A percentile compares a stretch with the other conserved stretches of the same genome.
Conservation (phyloP, 1,139 yeast species). For the Suhomyces guaymorum region DNA sequence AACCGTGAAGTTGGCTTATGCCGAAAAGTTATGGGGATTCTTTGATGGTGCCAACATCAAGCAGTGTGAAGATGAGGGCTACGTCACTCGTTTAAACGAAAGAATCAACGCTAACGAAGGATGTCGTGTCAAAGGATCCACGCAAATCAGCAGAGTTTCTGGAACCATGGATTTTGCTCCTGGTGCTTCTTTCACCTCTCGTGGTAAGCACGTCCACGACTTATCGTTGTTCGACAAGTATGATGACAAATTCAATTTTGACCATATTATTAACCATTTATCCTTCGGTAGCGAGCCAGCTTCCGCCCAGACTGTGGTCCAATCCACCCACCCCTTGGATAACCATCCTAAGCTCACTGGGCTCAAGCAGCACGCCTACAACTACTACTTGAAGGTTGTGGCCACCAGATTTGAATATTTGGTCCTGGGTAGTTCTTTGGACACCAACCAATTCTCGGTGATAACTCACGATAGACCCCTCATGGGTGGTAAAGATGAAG, state of each 20-base stretch:
- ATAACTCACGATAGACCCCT: slow-evolving; percentile 87
- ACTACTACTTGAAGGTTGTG: slow-evolving; percentile 86
- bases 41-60: slow-evolving; percentile 81
- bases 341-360: slow-evolving; percentile 43
- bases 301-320: slow-evolving; percentile 5
- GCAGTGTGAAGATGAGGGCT: slow-evolving; percentile 90
- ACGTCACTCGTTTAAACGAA: slow-evolving; percentile 58
- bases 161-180: slow-evolving; percentile 97
- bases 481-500: slow-evolving; percentile 83
- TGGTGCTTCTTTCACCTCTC: slow-evolving; percentile 63
- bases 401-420: slow-evolving; percentile 82
- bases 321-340: slow-evolving; percentile 68
- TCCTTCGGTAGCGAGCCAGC: slow-evolving; percentile 72
- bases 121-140: slow-evolving; percentile 79
- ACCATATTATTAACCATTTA: slow-evolving; percentile 75
- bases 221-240: slow-evolving; percentile 64
- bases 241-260: slow-evolving; percentile 59
- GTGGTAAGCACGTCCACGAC: slow-evolving; percentile 78
- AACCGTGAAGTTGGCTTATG: slow-evolving; percentile 78
- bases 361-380: slow-evolving; percentile 63
- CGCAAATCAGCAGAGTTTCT: slow-evolving; percentile 78
- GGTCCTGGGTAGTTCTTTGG: slow-evolving; percentile 49
- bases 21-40: slow-evolving; percentile 80
- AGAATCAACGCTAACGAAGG: slow-evolving; percentile 69
- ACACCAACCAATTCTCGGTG: slow-evolving; percentile 91